phyloP scores from a whole-genome alignment of 805 yeast species.

The Candida cerambycidarum region DNA sequence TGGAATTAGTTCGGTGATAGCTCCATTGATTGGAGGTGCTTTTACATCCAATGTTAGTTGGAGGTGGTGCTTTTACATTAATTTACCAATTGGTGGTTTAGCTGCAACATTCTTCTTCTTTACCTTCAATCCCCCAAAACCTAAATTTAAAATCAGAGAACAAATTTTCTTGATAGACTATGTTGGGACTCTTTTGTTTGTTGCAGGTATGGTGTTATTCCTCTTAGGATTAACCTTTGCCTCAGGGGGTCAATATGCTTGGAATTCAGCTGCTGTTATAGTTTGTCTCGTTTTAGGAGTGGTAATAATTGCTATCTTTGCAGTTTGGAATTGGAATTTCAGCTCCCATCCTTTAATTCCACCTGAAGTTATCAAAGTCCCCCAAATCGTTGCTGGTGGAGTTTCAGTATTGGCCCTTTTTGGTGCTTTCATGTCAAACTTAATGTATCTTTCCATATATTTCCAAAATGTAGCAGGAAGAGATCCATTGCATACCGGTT shows the following conservation, averaged over 20 bases:
- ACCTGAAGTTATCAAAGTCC: slow-evolving; percentile 36
- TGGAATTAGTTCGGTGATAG: slow-evolving; percentile 51
- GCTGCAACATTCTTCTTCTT: slow-evolving; percentile 37
- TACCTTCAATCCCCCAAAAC: slow-evolving; percentile 47
- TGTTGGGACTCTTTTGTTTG: slow-evolving; percentile 42
- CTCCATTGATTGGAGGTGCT: slow-evolving; percentile 68
- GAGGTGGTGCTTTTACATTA: slow-evolving; percentile 76
- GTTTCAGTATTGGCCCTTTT: slow-evolving; percentile 31
- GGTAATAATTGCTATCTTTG: slow-evolving; percentile 29
- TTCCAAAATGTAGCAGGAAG: slow-evolving; percentile 48
- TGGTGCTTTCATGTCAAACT: slow-evolving; percentile 36
- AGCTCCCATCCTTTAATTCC: slow-evolving; percentile 49
- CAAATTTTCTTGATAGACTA: slow-evolving; percentile 46
- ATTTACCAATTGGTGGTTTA: slow-evolving; percentile 62
- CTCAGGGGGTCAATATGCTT: slow-evolving; percentile 41
- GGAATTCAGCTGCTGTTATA: slow-evolving; percentile 57
- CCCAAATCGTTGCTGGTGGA: slow-evolving; percentile 39
- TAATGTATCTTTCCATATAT: slow-evolving; percentile 33
- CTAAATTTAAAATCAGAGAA: slow-evolving; percentile 32
- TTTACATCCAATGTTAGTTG: slow-evolving; percentile 55
- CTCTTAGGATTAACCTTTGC: slow-evolving; percentile 54
- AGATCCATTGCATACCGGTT: slow-evolving; percentile 46
- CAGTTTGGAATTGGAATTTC: slow-evolving; percentile 41
- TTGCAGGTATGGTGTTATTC: slow-evolving; percentile 43
- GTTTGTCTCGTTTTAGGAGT: slow-evolving; percentile 47